Base-by-base conservation (phyloP, 768 basidiomycete species). In the Pulveroboletus ravenelii region DNA sequence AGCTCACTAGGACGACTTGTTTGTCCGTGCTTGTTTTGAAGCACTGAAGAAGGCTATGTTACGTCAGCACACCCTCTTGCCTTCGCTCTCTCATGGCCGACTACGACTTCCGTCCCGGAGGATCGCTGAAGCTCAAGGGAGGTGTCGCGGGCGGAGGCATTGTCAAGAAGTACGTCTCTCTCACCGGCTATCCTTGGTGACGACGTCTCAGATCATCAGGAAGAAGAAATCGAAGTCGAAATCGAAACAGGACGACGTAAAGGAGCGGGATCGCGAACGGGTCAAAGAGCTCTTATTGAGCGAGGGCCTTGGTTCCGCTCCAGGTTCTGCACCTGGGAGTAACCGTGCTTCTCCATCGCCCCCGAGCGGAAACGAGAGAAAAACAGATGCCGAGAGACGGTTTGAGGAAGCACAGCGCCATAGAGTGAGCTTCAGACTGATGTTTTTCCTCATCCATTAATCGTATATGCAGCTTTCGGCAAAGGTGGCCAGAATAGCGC, bases 61-160 rank as follows among this genome's bases (percentile, higher is more conserved):
- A 70, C 60, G 66, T 68, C 68, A 68, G 66, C 68, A 17, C 15
- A 10, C 47, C 47, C 39, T 45, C 41, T 53, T 45, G 45, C 41
- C 39, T 55, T 34, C 49, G 27, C 50, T 37, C 52, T 52, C 54
- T 29, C 47, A 91, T 91, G 87, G 83, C 85, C 50, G 89, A 88
- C 69, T 93, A 94, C 70, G 82, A 87, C 72, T 76, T 87, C 70
- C 83, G 84, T 66, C 84, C 89, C 48, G 87, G 89, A 42, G 91
- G 92, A 64, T 84, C 89, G 58, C 86, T 94, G 66, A 94, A 92
- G 69, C 78, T 94, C 63, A 94, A 93, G 73, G 82, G 87, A n/a
- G 82, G 79, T 32, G 84, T 85, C 31, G 74, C 75, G 25, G 89
- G 88, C 57, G 89, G 87, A 50, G 87, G 88, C 3, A 77, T 87